Evolutionary conservation across 1,139 yeast genomes (phyloP).

Genomic region (Eremothecium coryli): DNA sequence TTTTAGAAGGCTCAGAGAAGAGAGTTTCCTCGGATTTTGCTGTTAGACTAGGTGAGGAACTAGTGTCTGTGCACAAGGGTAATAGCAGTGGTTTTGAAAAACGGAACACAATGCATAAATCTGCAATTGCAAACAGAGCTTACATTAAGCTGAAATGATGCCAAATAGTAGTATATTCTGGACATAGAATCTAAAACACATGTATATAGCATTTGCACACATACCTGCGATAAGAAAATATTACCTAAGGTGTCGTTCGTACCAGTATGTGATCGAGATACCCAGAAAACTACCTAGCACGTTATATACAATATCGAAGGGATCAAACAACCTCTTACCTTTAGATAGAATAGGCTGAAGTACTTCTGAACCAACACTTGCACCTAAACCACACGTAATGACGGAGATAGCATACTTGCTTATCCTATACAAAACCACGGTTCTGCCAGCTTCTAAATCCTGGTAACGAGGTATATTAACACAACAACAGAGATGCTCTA

Average conservation of each 20-base stretch:
- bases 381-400: slow-evolving; percentile 37
- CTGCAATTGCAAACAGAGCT: slow-evolving; percentile 77
- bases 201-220: not conserved
- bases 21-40: slow-evolving; percentile 74
- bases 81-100: slow-evolving; percentile 78
- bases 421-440: slow-evolving; percentile 10
- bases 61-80: slow-evolving; percentile 68
- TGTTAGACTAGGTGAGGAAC: slow-evolving; percentile 86
- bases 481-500: not conserved
- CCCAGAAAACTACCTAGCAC: slow-evolving; percentile 30
- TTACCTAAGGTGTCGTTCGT: too few relatives aligned
- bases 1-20: slow-evolving; percentile 71
- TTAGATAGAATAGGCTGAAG: slow-evolving; percentile 38
- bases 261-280: slow-evolving; percentile 12
- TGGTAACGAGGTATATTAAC: not conserved
- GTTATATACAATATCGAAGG: slow-evolving; percentile 40
- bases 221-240: too few relatives aligned
- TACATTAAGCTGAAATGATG: slow-evolving; percentile 43
- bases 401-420: slow-evolving; percentile 34
- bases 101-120: slow-evolving; percentile 72
- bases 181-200: not conserved
- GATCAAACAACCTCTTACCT: slow-evolving; percentile 39
- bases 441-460: slow-evolving; percentile 1
- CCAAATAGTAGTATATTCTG: too few relatives aligned
- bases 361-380: slow-evolving; percentile 45